Base-by-base conservation (phyloP, 2,329 filamentous ascomycete species). In the Penicillium glabrum region DNA sequence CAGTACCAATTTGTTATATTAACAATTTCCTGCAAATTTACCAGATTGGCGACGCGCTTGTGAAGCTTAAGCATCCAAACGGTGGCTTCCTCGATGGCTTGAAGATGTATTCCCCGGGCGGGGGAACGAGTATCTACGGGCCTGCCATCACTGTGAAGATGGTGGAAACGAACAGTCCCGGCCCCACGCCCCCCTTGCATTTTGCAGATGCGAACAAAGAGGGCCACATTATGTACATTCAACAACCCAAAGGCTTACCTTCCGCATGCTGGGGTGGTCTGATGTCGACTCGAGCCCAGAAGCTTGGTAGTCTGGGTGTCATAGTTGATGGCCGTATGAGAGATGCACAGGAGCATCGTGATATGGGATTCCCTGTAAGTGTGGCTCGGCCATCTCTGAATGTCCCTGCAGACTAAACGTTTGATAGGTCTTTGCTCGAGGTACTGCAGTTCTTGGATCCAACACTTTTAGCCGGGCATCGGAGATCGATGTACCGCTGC, bases 171-270 rank as follows among this genome's bases (percentile, higher is more conserved):
- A 60, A 58, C 1, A 62, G 58, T 37, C 60, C 60, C n/a, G 53
- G 55, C 23, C 58, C 58, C 5, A 51, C 53, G 11, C 53, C 58
- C 11, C 39, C 60, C 3, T 23, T 58, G 16, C 60, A 62, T 41
- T 62, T 60, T 21, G 60, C 58, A 14, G 60, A 62, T 26, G 55
- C 60, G 7, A 62, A 62, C 19, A 51, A 60, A 35, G 47, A 54
- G 23, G 58, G 58, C 51, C 58, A 62, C 26, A 60, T 60, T 48
- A 62, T 62, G 60, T 62, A 60, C 49, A 62, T 62, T 10, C 51
- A 54, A 27, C 60, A 62, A 19, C 60, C 60, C n/a, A 60, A 60
- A 46, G 55, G 48, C 5, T 23, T 62, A 21, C 41, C 44, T 41
- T 62, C 58, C 10, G 60, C 60, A 7, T 60, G 58, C 43, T 58